Base-by-base conservation (phyloP, 331 rosid species). In the Saraca asoca region DNA sequence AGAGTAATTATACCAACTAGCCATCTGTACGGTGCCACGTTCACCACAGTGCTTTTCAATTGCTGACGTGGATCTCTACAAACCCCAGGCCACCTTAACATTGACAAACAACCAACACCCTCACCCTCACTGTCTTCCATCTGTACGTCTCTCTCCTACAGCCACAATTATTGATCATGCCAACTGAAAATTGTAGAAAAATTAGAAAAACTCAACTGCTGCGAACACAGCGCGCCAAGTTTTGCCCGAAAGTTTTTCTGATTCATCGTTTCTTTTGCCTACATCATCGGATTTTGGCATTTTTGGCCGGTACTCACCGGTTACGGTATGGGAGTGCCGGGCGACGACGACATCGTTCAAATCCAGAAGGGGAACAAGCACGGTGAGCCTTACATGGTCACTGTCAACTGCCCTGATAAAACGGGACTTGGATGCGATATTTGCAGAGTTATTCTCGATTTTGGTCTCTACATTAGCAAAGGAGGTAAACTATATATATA, bases 401-500 rank as follows among this genome's bases (percentile, higher is more conserved):
- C 91, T 53, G 83, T 87, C 50, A 90, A 85, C 54, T 90, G 96
- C 77, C 96, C 95, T 10, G 91, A 85, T 57, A 85, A 83, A 72
- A 75, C 84, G 58, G 96, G 96, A 12, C 88, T 87, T 44, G 96
- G 82, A 6, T 87, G 88, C 70, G 91, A 87, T 72, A 82, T 87
- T 59, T 90, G 86, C 77, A 76, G 90, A 54, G 50, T 81, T 33
- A 80, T 90, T 70, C 90, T 90, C 45, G 84, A 90, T 53, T 87
- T 85, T 45, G 95, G 91, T 16, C 84, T 90, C 51, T 69, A 49
- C 78, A 81, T 90, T 9, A 19, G 74, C 16, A 90, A 83, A 87
- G 96, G 91, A 79, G 96, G 96, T 86, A 71, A 5, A 11, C 11
- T 24, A 24, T 24, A 3, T 3, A 24, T 24, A 24, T n/a, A 24